A percentile compares a stretch with the other conserved stretches of the same genome.
These are phyloP conservation scores for Drechslera avenae DNA, from an alignment of 2,329 filamentous ascomycete species.

Conservation along the genomic window DNA sequence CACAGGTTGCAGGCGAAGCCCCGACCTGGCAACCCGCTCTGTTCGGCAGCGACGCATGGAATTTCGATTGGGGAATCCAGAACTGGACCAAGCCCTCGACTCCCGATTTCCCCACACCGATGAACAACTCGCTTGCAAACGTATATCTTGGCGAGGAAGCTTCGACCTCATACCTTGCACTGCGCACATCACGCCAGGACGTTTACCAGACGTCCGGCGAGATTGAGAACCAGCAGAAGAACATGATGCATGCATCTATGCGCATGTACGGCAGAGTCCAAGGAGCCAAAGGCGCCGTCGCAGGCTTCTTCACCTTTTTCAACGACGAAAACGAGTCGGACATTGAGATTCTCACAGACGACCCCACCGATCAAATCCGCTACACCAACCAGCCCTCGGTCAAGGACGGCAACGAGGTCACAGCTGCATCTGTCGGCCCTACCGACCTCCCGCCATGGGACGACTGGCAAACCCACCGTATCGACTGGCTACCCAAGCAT, in stretches of 20 bases:
- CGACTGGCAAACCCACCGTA: constrained; percentile 63
- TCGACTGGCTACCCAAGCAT: constrained; percentile 63
- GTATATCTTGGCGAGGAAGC: constrained; percentile 51
- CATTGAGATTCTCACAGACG: constrained; percentile 59
- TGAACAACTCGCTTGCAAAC: constrained; percentile 55
- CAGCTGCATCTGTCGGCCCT: constrained; percentile 56
- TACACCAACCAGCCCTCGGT: constrained; percentile 67
- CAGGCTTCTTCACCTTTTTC: constrained; percentile 62
- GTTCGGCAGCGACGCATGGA: constrained; percentile 45
- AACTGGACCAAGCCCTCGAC: constrained; percentile 52
- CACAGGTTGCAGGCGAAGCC: constrained; percentile 23
- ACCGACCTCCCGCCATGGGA: constrained; percentile 58
- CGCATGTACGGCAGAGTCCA: constrained; percentile 54
- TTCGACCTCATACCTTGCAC: constrained; percentile 51
- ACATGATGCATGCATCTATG: constrained; percentile 55
- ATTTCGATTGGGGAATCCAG: constrained; percentile 49
- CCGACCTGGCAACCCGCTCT: constrained; percentile 46
- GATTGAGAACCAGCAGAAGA: constrained; percentile 53
- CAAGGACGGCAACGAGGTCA: constrained; percentile 52
- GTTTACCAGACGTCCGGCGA: constrained; percentile 56
- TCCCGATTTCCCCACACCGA: constrained; percentile 47
- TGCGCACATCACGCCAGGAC: constrained; percentile 53
- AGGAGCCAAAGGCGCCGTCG: constrained; percentile 55
- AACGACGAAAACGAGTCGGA: constrained; percentile 57
- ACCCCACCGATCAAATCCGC: constrained; percentile 51